phyloP scores from a whole-genome alignment of 768 basidiomycete genomes.

The Hericium rajendrae region DNA sequence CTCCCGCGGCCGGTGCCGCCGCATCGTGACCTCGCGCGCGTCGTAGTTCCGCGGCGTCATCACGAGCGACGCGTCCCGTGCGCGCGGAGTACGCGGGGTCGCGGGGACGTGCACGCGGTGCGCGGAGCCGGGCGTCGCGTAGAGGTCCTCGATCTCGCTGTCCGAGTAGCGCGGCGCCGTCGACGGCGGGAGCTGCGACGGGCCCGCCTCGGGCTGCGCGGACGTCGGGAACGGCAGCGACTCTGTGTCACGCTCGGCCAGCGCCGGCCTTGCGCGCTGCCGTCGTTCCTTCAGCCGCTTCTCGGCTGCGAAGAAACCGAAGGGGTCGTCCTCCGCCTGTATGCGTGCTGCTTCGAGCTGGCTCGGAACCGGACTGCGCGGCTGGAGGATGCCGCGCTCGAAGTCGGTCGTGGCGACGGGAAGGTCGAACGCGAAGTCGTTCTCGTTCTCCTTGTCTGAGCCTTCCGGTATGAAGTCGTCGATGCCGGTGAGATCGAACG shows the following conservation, averaged over 20 bases:
- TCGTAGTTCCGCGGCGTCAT: slow-evolving; percentile 11
- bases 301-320: slow-evolving; percentile 13
- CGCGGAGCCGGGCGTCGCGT: slow-evolving; percentile 9
- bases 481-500: neutral
- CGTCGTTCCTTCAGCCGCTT: slow-evolving; percentile 9
- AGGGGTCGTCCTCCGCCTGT: slow-evolving; percentile 8
- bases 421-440: neutral
- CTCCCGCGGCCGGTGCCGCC: slow-evolving; percentile 10
- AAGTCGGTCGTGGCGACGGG: neutral
- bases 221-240: neutral
- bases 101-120: neutral
- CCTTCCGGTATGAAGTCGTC: neutral
- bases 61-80: neutral
- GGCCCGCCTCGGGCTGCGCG: neutral
- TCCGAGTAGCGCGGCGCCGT: slow-evolving; percentile 9
- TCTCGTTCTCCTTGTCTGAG: slow-evolving; percentile 14
- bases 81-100: slow-evolving; percentile 8
- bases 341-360: neutral
- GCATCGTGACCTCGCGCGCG: slow-evolving; percentile 11
- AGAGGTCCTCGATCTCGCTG: slow-evolving; percentile 14
- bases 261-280: too few relatives aligned
- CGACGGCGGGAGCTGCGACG: neutral
- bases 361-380: slow-evolving; percentile 1
- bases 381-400: slow-evolving; percentile 15
- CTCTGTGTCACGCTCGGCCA: neutral